A percentile compares a stretch with the other conserved stretches of the same genome.
Evolutionary conservation across 148 eudicot species (phyloP).

Genomic region (Rheum nobile): DNA sequence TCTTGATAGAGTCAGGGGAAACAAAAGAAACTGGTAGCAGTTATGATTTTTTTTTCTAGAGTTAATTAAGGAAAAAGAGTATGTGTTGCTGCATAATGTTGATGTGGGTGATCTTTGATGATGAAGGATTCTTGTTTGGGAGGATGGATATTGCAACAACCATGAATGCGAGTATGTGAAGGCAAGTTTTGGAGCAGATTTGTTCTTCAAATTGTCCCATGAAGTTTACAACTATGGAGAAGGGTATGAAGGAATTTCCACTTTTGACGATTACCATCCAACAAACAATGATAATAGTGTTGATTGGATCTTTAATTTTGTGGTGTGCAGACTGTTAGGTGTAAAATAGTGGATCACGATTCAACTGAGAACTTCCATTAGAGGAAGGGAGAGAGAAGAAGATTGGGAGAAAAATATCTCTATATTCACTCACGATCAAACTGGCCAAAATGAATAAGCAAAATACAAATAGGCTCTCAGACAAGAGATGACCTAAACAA

Average conservation of each 20-base stretch:
- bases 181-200: conserved; percentile 25
- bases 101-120: background rate
- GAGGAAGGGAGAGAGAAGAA: too few relatives aligned
- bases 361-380: too few relatives aligned
- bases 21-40: conserved; percentile 82
- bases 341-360: too few relatives aligned
- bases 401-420: too few relatives aligned
- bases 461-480: too few relatives aligned
- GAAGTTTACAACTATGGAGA: conserved; percentile 97
- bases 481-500: too few relatives aligned
- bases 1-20: conserved; percentile 93
- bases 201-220: conserved; percentile 98
- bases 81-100: background rate
- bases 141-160: conserved; percentile 95
- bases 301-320: background rate
- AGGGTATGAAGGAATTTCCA: conserved; percentile 39
- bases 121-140: conserved; percentile 93
- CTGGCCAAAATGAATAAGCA: too few relatives aligned
- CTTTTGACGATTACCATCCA: too few relatives aligned
- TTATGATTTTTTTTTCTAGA: background rate
- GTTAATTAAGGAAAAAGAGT: background rate
- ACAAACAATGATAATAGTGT: background rate
- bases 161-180: conserved; percentile 45
- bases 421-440: too few relatives aligned
- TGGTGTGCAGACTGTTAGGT: conserved; percentile 49